Base-by-base conservation (phyloP, 176 grass and related monocot species). In the Bromus sterilis region DNA sequence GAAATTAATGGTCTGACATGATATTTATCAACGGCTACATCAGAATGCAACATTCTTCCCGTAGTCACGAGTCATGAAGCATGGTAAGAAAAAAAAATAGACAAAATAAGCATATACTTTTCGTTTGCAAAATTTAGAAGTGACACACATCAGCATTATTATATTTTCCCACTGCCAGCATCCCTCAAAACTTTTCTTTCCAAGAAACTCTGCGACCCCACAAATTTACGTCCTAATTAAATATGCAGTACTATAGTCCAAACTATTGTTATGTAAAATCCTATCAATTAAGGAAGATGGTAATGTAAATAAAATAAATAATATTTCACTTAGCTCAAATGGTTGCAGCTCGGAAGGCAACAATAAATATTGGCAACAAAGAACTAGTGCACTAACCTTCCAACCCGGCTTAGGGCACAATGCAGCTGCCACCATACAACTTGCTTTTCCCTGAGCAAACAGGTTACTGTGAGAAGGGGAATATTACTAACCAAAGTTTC, bases 381-480 rank as follows among this genome's bases (percentile, higher is more conserved):
- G 25, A 69, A 48, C 23, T 43, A 48, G 8, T 48, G 65, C 28
- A 89, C 85, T 71, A 73, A 98, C 96, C 93, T 95, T 95, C 93
- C 92, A 98, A 49, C 90, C 82, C 62, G 93, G 90, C 56, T 95
- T 87, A 84, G 96, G 96, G 82, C 82, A 79, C 68, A 95, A 86
- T 64, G 90, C 89, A 40, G 91, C 81, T 56, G 93, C 90, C 82
- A 93, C 93, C 96, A 95, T 98, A 75, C 85, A 95, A 72, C 93
- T 98, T 75, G 96, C 93, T 88, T 91, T 98, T 26, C 96, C 96
- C 96, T 98, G 68, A 31, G 69, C 44, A 71, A 73, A 73, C 69
- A 73, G 26, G 42, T 73, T 73, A 2, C 48, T 48, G 29, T 31
- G 69, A 30, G 40, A 53, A 25, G 26, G 15, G n/a, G 42, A 70